Base-by-base conservation (phyloP, 306 rosid genomes). In the Vigna nakashimae region DNA sequence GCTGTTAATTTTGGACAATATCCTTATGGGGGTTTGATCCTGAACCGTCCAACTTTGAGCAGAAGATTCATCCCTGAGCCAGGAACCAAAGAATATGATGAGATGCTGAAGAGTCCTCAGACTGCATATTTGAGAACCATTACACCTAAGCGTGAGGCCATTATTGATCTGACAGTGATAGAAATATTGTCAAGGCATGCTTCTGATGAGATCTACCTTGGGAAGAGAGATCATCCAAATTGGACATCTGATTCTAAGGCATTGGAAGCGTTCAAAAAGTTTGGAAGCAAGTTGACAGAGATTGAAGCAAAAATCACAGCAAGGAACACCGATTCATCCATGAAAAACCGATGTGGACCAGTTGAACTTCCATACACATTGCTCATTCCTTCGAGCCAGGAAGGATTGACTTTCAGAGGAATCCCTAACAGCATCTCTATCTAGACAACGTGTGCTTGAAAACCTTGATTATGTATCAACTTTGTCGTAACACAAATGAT, bases 361-460 rank as follows among this genome's bases (percentile, higher is more conserved):
- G 82, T 81, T 10, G 69, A 90, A 10, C 36, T 90, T 68, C 96
- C 96, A 0, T 94, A 94, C 67, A 90, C 92, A 57, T 59, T 91
- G 75, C 94, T 92, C 7, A 51, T 74, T 82, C 98, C 91, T 50
- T 51, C 87, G 0, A 90, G 98, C 32, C 63, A 73, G 2, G 82
- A 81, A 49, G 97, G 98, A 2, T 83, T 94, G 5, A 90, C 96
- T 1, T 87, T 86, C 14, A 85, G 84, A 74, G 98, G 98, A 43
- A 89, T 89, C 71, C 97, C 97, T 42, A 94, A 79, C 15, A 93
- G 97, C 24, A 82, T 93, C 78, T 91, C 93, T 24, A 83, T 83
- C 60, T 83, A 36, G 20, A 40, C 2, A 53, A 0, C 55, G 63
- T 68, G 45, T 74, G 57, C 10, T 49, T 72, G 52, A n/a, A 9